Base-by-base conservation (phyloP, 257 asterid species). In the Solanum medicagineum region DNA sequence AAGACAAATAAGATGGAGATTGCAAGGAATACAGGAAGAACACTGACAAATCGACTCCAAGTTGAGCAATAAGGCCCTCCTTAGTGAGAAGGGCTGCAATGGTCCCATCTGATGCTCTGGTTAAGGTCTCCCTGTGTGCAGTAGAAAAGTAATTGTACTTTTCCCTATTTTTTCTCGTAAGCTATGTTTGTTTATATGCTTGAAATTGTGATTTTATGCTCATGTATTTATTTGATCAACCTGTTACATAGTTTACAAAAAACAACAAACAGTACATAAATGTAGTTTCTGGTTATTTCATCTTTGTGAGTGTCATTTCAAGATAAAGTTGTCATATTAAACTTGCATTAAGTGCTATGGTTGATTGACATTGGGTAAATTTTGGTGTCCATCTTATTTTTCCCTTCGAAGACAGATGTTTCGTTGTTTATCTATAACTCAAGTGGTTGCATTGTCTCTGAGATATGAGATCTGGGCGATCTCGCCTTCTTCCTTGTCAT, bases 81-180 rank as follows among this genome's bases (percentile, higher is more conserved):
- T n/a, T n/a, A n/a, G n/a, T n/a, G n/a, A n/a, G n/a, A n/a, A n/a
- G 84, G 98, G 97, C 29, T 96, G 98, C 92, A 95, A 91, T n/a
- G 99, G 95, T 87, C 97, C 99, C 7, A 96, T 96, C 75, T 92
- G 98, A 40, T 96, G 99, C 93, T 96, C 95, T 1, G 99, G 99
- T 66, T 96, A 68, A 87, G 60, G 42, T 40, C 4, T 16, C n/a
- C 19, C 13, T 69, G 42, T 54, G 32, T 12, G 68, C 24, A 74
- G 49, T 85, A 80, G 85, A 2, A 26, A 69, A 36, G 12, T 45
- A 13, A 53, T 10, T 63, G 29, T 22, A 1, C 29, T 29, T 32
- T 26, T 20, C 15, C 55, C 7, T 57, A 54, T 20, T 55, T 65
- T n/a, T 6, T 53, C 24, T 69, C 81, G 54, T 49, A 44, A 36